phyloP scores from a whole-genome alignment of 176 grass and related monocot genomes.

The Poa pratensis region DNA sequence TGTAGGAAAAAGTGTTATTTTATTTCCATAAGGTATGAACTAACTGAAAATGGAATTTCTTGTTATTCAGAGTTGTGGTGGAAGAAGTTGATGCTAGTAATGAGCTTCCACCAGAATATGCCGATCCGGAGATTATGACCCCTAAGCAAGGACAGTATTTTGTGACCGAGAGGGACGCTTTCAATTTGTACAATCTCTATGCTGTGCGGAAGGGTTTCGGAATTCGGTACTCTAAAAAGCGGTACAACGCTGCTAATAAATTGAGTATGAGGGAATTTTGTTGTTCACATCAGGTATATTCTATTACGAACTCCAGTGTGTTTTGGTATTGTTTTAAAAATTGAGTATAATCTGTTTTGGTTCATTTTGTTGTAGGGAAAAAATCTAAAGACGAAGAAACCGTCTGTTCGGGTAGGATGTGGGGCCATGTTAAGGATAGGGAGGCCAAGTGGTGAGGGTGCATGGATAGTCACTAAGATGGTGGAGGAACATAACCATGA shows the following conservation, averaged over 20 bases:
- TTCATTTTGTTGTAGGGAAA: neutral
- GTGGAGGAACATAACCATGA: neutral
- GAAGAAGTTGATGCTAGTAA: neutral
- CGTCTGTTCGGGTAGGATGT: neutral
- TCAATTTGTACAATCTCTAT: neutral
- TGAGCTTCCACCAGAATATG: neutral
- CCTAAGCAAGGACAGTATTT: neutral
- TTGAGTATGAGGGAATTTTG: neutral
- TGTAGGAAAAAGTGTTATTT: too few relatives aligned
- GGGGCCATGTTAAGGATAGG: neutral
- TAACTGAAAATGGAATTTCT: too few relatives aligned
- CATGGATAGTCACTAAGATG: neutral
- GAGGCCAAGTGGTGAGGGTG: neutral
- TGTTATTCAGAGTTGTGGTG: neutral
- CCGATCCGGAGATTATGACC: neutral
- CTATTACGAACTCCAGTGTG: too few relatives aligned
- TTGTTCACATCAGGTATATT: neutral
- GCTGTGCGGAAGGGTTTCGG: neutral
- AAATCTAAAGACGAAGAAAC: neutral
- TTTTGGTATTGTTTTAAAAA: too few relatives aligned
- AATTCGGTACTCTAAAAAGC: neutral
- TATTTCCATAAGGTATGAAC: too few relatives aligned
- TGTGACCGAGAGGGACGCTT: neutral
- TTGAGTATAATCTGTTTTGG: neutral
- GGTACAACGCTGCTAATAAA: neutral